Percentiles rank a stretch among this genome's conserved stretches.
Conservation (phyloP, 768 basidiomycete genomes). For the Cyclocybe cylindracea region DNA sequence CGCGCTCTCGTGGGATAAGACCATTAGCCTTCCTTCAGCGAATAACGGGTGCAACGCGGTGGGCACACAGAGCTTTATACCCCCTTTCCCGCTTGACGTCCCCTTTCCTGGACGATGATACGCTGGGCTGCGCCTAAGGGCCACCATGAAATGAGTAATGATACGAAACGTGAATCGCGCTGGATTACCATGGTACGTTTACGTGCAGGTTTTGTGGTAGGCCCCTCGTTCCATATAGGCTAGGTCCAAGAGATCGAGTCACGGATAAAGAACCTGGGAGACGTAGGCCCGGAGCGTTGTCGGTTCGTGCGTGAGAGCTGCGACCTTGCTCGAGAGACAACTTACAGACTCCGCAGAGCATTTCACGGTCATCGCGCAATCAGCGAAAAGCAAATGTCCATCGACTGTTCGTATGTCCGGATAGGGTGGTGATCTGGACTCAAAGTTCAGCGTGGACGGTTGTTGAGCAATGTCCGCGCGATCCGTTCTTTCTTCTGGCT, state of each 20-base stretch:
- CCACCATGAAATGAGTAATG: too few species aligned
- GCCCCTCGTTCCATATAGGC: conserved; percentile 15
- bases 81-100: conserved; percentile 8
- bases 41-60: conserved; percentile 10
- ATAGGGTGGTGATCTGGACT: neutral
- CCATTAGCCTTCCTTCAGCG: conserved; percentile 11
- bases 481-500: neutral
- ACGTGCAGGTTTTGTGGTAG: conserved; percentile 7
- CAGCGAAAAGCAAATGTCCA: neutral
- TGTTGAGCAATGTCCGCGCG: too few species aligned
- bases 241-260: conserved; percentile 12
- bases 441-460: neutral
- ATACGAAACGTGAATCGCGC: conserved; percentile 1
- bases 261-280: conserved; percentile 14
- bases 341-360: neutral
- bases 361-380: neutral
- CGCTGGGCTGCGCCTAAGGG: neutral
- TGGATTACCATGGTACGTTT: conserved; percentile 11
- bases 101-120: neutral
- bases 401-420: neutral
- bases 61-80: conserved; percentile 1
- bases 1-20: conserved; percentile 8
- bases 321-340: neutral
- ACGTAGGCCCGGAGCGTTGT: conserved; percentile 14
- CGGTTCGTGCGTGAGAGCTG: conserved; percentile 11